phyloP scores from a whole-genome alignment of 768 basidiomycete genomes.

The Ramaria sp. region DNA sequence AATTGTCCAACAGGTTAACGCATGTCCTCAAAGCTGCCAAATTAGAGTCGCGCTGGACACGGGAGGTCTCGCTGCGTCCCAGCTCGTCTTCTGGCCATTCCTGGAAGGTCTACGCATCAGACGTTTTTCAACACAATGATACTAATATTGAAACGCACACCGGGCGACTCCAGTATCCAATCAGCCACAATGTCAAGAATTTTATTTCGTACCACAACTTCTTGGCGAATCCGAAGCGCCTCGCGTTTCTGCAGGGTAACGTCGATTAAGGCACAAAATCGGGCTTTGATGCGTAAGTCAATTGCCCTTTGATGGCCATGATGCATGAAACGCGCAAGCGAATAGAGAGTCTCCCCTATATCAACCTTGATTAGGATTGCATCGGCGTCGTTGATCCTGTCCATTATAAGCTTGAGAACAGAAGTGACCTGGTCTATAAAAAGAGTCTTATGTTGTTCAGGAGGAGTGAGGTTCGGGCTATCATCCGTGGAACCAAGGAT shows the following conservation, averaged over 20 bases:
- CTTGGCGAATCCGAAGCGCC: conserved; percentile 52
- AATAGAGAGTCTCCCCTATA: conserved; percentile 25
- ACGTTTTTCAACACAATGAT: conserved; percentile 15
- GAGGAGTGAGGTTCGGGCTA: not conserved
- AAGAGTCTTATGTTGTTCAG: not conserved
- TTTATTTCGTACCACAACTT: conserved; percentile 51
- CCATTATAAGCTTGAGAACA: conserved; percentile 69
- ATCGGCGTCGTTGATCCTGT: conserved; percentile 50
- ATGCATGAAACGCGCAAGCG: conserved; percentile 54
- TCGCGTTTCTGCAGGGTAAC: conserved; percentile 53
- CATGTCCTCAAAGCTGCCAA: conserved; percentile 60
- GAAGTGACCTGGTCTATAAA: conserved; percentile 44
- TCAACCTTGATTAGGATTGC: conserved; percentile 43
- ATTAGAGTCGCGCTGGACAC: conserved; percentile 56
- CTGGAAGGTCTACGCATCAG: conserved; percentile 14
- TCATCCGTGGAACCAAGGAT: conserved; percentile 64
- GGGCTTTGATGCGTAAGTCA: conserved; percentile 51
- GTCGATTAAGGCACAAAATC: conserved; percentile 66
- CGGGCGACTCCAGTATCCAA: conserved; percentile 54
- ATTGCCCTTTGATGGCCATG: conserved; percentile 43
- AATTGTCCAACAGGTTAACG: conserved; percentile 64
- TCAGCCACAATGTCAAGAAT: conserved; percentile 69
- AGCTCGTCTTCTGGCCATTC: conserved; percentile 10
- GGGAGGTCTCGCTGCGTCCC: conserved; percentile 8
- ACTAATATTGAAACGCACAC: conserved; percentile 27